These are phyloP conservation scores for Botrytis elliptica DNA, from an alignment of 2,329 filamentous ascomycete species.

Conservation along the genomic window DNA sequence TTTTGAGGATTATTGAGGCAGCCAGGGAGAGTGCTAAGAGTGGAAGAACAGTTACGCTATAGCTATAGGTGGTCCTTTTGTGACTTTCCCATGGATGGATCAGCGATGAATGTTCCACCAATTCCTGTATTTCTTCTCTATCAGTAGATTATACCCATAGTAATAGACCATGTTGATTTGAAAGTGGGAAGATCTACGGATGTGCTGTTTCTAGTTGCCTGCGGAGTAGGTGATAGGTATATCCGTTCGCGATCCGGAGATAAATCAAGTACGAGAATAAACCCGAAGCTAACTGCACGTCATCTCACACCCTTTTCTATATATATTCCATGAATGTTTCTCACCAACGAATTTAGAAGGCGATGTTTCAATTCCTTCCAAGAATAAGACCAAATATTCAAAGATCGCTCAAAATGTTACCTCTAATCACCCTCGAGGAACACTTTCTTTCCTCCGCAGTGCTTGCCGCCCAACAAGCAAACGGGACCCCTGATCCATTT, in stretches of 20 bases:
- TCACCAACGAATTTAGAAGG: neutral
- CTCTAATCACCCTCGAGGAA: slow-evolving; percentile 46
- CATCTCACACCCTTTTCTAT: neutral
- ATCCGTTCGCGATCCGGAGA: neutral
- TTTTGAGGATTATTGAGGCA: slow-evolving; percentile 56
- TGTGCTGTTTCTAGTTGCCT: neutral
- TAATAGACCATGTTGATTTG: neutral
- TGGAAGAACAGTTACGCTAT: slow-evolving; percentile 40
- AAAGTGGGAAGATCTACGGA: neutral
- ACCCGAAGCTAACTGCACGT: neutral
- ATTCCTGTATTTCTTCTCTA: neutral
- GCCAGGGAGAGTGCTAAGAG: slow-evolving; percentile 52
- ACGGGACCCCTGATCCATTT: slow-evolving; percentile 24
- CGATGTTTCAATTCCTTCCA: neutral
- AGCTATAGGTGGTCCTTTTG: neutral
- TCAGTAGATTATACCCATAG: neutral
- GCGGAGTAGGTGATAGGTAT: neutral
- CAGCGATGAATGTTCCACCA: neutral
- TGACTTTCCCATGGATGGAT: neutral
- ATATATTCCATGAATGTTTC: neutral
- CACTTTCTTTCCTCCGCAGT: slow-evolving; percentile 37
- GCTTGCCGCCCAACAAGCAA: slow-evolving; percentile 9
- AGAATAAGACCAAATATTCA: neutral
- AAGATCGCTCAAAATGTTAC: slow-evolving; percentile 24
- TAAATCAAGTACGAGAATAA: neutral